Evolutionary conservation across 257 asterid genomes (phyloP).

Genomic region (Osmanthus fragrans): DNA sequence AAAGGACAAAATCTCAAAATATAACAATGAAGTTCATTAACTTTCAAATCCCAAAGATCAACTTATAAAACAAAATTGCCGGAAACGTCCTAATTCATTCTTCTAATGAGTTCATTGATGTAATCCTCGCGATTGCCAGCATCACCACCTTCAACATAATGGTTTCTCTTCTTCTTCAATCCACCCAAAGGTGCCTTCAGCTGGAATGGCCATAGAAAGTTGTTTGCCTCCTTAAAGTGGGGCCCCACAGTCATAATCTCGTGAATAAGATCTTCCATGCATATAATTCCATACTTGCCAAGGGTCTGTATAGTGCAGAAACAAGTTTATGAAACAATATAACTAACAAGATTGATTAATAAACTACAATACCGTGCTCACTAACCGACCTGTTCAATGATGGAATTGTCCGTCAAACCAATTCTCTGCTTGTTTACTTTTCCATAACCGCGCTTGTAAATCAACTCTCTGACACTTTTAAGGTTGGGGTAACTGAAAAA

Average conservation of each 20-base stretch:
- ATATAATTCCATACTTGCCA: conserved; percentile 49
- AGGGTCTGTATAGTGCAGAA: conserved; percentile 27
- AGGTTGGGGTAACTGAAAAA: conserved; percentile 48
- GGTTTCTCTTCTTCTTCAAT: conserved; percentile 62
- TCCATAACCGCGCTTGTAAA: conserved; percentile 58
- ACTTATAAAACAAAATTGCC: background rate
- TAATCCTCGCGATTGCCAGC: conserved; percentile 63
- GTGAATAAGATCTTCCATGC: conserved; percentile 56
- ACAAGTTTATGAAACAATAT: background rate
- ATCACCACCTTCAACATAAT: conserved; percentile 66
- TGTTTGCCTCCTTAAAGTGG: conserved; percentile 61
- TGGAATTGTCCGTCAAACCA: conserved; percentile 52
- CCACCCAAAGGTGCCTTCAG: conserved; percentile 64
- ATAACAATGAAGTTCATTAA: background rate
- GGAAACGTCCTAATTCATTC: conserved; percentile 41
- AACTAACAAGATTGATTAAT: background rate
- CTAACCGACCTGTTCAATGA: conserved; percentile 46
- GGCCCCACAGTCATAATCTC: conserved; percentile 62
- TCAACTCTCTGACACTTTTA: conserved; percentile 51
- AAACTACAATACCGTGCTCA: background rate
- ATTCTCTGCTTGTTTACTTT: conserved; percentile 54
- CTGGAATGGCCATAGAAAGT: conserved; percentile 66
- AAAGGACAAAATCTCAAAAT: background rate
- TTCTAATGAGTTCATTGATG: conserved; percentile 53
- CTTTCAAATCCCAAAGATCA: background rate